phyloP scores from a whole-genome alignment of 208 protist species.

The Leptomonas seymouri region DNA sequence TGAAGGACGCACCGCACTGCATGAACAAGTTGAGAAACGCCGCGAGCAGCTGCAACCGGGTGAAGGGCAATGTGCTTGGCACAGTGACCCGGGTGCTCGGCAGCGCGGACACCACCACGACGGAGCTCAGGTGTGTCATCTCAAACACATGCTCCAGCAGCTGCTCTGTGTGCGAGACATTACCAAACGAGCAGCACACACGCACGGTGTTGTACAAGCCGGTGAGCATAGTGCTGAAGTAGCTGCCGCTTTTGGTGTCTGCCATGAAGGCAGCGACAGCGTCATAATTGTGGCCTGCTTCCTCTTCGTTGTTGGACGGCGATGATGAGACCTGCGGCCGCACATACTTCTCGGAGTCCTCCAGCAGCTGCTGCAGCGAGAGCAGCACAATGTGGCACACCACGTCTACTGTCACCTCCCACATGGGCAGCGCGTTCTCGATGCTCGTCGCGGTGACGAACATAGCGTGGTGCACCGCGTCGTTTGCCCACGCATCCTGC shows the following conservation, averaged over 20 bases:
- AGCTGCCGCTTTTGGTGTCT: conserved; percentile 46
- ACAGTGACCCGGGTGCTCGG: conserved; percentile 42
- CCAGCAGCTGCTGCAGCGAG: conserved; percentile 44
- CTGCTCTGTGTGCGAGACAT: conserved; percentile 61
- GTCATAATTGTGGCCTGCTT: conserved; percentile 12
- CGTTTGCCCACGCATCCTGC: conserved; percentile 28
- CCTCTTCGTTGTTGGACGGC: conserved; percentile 1
- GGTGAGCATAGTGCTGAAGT: conserved; percentile 53
- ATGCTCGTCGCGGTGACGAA: conserved; percentile 76
- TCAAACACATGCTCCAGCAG: conserved; percentile 70
- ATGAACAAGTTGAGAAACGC: conserved; percentile 74
- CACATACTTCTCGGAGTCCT: conserved; percentile 51
- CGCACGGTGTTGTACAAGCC: conserved; percentile 69
- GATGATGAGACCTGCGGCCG: conserved; percentile 11
- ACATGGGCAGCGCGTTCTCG: conserved; percentile 90
- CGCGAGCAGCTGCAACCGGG: conserved; percentile 65
- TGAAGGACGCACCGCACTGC: conserved; percentile 62
- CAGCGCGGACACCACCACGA: conserved; percentile 39
- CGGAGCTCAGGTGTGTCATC: conserved; percentile 57
- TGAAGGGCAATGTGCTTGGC: conserved; percentile 40
- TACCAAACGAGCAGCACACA: conserved; percentile 81
- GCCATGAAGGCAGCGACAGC: conserved; percentile 44
- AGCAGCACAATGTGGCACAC: conserved; percentile 42
- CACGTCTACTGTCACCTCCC: conserved; percentile 73
- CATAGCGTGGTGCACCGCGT: conserved; percentile 36